Base-by-base conservation (phyloP, 768 basidiomycete species). In the Suillus subluteus region DNA sequence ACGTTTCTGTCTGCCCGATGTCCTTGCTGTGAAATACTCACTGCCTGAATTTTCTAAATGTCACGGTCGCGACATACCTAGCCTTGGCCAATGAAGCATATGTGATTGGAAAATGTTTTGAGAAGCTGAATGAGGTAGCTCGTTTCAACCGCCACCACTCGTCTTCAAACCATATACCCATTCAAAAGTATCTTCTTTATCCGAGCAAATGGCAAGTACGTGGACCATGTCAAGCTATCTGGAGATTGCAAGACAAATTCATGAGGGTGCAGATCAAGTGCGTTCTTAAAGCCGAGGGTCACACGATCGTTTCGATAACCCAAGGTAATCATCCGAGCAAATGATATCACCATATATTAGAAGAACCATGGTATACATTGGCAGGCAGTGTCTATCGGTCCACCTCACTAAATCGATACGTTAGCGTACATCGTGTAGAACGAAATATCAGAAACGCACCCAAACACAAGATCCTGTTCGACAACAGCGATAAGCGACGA, bases 391-490 rank as follows among this genome's bases (percentile, higher is more conserved):
- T 73, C 71, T 77, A 77, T 66, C 76, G 76, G 67, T 77, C 76
- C 64, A 77, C 76, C 68, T 78, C 76, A 37, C 76, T 77, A 21
- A 15, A 58, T 11, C 23, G 13, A 12, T 2, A 68, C 21, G 66
- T 65, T 5, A 52, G n/a, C 54, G 11, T 0, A 16, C 21, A 12
- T 13, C 8, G 12, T 15, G 46, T 3, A 6, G 0, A 18, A 16
- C 26, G 55, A n/a, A 55, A 38, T 7, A 32, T 4, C 0, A 26
- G 32, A 16, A 15, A 89, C 94, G 73, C 84, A 94, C 88, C 96
- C 96, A 75, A 98, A 97, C 75, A 98, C 96, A 69, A 97, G 87
- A 83, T 98, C 91, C 88, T 88, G 58, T 5, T 62, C 62, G 66
- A 62, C 26, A 38, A 63, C n/a, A 69, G 62, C 44, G 41, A 63